Evolutionary conservation across 495 filamentous ascomycete species (phyloP), one percentile per base, ranked within the genome.

Genomic region (Aspergillus biplanus): DNA sequence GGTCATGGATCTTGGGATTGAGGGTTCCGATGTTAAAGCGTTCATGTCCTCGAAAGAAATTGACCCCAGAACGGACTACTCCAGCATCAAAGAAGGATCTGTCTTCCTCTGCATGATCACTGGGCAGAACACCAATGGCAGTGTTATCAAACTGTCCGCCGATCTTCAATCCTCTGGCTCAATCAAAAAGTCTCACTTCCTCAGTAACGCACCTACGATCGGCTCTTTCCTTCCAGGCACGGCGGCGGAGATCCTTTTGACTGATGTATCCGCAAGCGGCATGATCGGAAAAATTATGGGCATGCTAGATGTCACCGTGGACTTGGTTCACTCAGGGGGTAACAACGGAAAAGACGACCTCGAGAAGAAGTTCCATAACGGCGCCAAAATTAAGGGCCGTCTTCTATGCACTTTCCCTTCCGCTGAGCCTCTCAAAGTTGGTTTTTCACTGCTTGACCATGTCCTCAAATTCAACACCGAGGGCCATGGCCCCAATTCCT

Each of bases 1-100:
- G 58, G 83, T 98, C 57, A 97, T 98, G 93, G 91, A 97, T 67
- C 78, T 99, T 44, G 91, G 90, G 13, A 81, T 97, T 27, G 81
- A 86, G 50, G 86, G 87, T 52, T 77, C 83, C 16, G 75, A 82
- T 35, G 63, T 93, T 37, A 88, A 85, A 70, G 96, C 90, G 1
- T 99, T 99, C 78, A 84, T 99, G 75, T 87, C 92, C n/a, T 89
- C 88, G 13, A 93, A 92, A 71, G 92, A 98, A 70, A 76, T 97
- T 27, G 87, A 86, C 34, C 70, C 79, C 34, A 78, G 77, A 35
- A 69, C 85, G 33, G 81, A 89, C 32, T 78, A 87, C 57, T 79
- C 83, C 37, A 80, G 82, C 18, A 77, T 92, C 35, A 86, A 92
- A 67, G 89, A 92, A 68, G 95, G 95, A 0, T 80, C 90, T 31